Evolutionary conservation across 2,329 filamentous ascomycete species (phyloP), one percentile per base, ranked within the genome.

Genomic region (Ramularia endophylla): DNA sequence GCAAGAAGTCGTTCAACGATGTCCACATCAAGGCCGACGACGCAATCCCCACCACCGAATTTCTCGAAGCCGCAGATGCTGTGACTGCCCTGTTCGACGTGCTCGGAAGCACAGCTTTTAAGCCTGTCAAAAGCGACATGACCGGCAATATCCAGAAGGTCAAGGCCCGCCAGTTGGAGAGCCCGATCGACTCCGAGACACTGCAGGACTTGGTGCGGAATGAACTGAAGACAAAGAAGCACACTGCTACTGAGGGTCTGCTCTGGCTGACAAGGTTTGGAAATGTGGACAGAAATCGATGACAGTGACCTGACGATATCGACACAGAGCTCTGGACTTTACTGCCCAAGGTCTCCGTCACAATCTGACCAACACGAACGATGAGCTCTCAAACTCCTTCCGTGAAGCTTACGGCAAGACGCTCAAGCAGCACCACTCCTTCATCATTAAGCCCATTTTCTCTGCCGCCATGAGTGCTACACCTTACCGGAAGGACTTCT

Each of bases 141-240:
- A 66, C 79, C 36, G 86, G 86, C 64, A 98, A 98, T 70, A 78
- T 97, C 70, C 89, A 88, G 87, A 97, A 98, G 85, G 75, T 97
- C 66, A 81, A 86, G 51, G 81, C 89, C 38, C 81, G 89, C 55
- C 83, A 90, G 63, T 74, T 83, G 40, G 86, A 82, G 43, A 80
- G 85, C 43, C 87, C 89, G 20, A 72, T 73, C 40, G 82, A 89
- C 51, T 94, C 86, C n/a, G 73, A 77, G 57, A 94, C 81, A 42
- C 73, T 98, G 43, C 92, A 98, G 70, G 78, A 82, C 34, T 85
- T 97, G 36, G 83, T 85, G 56, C 65, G 80, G 52, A 92, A 89
- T 64, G 92, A 98, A 73, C 73, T 95, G 62, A 89, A 88, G 73
- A 76, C 79, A 48, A 90, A 89, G 74, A 89, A 92, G 68, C 86